Conservation (phyloP, 2,329 filamentous ascomycete species). For the Sphaceloma murrayae region DNA sequence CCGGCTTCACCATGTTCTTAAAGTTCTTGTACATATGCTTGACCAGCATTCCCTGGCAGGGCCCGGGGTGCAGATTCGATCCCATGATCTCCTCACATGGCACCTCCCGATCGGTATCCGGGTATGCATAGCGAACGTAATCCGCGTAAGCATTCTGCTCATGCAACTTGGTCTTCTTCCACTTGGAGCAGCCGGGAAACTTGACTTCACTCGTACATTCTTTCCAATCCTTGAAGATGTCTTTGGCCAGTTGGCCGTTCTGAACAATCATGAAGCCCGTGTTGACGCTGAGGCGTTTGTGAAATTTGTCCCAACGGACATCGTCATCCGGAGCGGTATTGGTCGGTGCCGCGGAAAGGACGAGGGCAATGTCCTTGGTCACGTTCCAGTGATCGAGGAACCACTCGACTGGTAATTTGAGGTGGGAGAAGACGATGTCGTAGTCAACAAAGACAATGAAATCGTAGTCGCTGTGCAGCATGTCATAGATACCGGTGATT, state of each 20-base stretch:
- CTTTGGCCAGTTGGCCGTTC: slow-evolving; percentile 27
- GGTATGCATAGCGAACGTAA: slow-evolving; percentile 29
- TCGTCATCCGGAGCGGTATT: slow-evolving; percentile 29
- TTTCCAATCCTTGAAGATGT: slow-evolving; percentile 27
- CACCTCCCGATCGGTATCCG: slow-evolving; percentile 30
- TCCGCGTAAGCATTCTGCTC: slow-evolving; percentile 30
- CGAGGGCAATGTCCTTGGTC: slow-evolving; percentile 29
- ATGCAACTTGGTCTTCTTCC: slow-evolving; percentile 25
- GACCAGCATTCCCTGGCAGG: background rate
- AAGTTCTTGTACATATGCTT: too few relatives aligned
- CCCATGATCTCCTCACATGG: slow-evolving; percentile 28
- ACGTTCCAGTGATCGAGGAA: slow-evolving; percentile 41
- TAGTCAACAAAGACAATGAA: background rate
- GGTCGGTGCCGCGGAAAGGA: slow-evolving; percentile 25
- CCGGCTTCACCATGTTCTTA: too few relatives aligned
- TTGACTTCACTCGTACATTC: slow-evolving; percentile 26
- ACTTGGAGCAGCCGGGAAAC: slow-evolving; percentile 27
- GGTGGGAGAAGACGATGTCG: too few relatives aligned
- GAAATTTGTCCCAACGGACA: slow-evolving; percentile 35
- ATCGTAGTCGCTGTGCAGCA: background rate
- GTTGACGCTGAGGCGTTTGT: slow-evolving; percentile 29
- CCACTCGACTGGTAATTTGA: too few relatives aligned
- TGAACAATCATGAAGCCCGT: slow-evolving; percentile 39
- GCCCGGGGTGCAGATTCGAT: background rate
- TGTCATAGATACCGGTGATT: background rate